phyloP scores from a whole-genome alignment of 306 rosid species.

The Lathyrus aphaca region DNA sequence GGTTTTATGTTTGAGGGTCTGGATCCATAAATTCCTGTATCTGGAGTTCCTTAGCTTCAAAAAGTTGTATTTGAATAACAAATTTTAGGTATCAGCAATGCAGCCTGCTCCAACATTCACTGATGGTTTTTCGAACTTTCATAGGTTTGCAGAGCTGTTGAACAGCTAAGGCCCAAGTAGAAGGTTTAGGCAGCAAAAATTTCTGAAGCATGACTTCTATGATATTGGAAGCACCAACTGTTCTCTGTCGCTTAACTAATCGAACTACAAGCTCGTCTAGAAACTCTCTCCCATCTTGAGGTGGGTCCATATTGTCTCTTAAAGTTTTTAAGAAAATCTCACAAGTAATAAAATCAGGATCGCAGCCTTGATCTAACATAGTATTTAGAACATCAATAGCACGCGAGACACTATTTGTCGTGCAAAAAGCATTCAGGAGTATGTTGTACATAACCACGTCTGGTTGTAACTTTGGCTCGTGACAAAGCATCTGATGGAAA shows the following conservation, averaged over 20 bases:
- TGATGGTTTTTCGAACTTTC: conserved; percentile 54
- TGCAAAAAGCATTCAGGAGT: conserved; percentile 72
- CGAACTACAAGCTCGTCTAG: conserved; percentile 84
- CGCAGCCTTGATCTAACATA: conserved; percentile 80
- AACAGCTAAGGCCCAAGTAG: conserved; percentile 78
- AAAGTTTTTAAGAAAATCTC: conserved; percentile 73
- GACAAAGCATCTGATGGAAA: conserved; percentile 84
- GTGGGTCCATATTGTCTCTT: conserved; percentile 66
- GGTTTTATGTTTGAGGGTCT: too few relatives aligned
- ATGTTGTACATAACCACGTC: conserved; percentile 85
- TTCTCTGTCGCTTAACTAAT: conserved; percentile 64
- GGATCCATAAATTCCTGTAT: too few relatives aligned
- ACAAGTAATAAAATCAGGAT: conserved; percentile 79
- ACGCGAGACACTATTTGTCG: conserved; percentile 58
- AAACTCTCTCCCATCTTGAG: conserved; percentile 85
- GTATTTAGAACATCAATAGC: conserved; percentile 71
- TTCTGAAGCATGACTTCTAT: conserved; percentile 74
- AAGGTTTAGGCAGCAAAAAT: conserved; percentile 64
- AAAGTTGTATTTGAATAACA: too few relatives aligned
- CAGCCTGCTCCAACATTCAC: conserved; percentile 67
- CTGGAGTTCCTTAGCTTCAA: too few relatives aligned
- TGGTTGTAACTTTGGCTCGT: conserved; percentile 62
- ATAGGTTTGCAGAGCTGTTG: conserved; percentile 64
- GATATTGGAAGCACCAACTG: conserved; percentile 59
- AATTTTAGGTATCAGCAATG: conserved; percentile 48